Conservation (phyloP, 768 basidiomycete species). For the Hygrophoropsis aurantiaca region DNA sequence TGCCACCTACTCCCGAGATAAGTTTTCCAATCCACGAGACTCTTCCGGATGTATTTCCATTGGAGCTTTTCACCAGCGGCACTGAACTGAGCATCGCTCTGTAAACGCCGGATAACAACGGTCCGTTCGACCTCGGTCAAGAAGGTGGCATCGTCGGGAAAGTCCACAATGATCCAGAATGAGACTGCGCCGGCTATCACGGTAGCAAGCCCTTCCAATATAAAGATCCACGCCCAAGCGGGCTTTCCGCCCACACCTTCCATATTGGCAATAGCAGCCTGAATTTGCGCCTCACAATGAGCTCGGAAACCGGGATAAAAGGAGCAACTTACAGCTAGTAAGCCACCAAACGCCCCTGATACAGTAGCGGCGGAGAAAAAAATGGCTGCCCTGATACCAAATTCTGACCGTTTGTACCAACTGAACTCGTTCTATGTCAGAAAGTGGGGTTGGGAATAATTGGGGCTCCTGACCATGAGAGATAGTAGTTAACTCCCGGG, state of each 20-base stretch:
- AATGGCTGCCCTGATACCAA: constrained; percentile 61
- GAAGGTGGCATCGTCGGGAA: constrained; percentile 80
- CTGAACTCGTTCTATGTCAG: constrained; percentile 21
- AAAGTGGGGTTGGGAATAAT: neutral
- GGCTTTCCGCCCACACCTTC: constrained; percentile 67
- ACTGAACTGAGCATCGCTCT: constrained; percentile 68
- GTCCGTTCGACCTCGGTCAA: constrained; percentile 70
- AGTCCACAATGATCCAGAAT: constrained; percentile 81
- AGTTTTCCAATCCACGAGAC: constrained; percentile 72
- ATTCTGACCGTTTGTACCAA: constrained; percentile 73
- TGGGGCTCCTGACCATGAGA: constrained; percentile 49
- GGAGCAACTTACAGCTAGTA: constrained; percentile 54
- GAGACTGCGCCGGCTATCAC: constrained; percentile 64
- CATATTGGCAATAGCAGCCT: constrained; percentile 71
- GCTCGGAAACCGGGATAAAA: neutral
- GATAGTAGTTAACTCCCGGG: constrained; percentile 61
- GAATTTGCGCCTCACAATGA: neutral
- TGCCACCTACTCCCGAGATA: constrained; percentile 40
- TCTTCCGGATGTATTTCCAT: constrained; percentile 57
- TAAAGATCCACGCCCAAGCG: constrained; percentile 75
- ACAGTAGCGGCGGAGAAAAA: constrained; percentile 81
- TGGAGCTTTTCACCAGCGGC: constrained; percentile 66
- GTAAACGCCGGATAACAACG: constrained; percentile 62
- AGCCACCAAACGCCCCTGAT: constrained; percentile 79
- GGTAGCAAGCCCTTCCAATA: constrained; percentile 68